Evolutionary conservation across 225 moss, liverwort and hornwort genomes (phyloP).

Genomic region (Thuidium tamariscinum): DNA sequence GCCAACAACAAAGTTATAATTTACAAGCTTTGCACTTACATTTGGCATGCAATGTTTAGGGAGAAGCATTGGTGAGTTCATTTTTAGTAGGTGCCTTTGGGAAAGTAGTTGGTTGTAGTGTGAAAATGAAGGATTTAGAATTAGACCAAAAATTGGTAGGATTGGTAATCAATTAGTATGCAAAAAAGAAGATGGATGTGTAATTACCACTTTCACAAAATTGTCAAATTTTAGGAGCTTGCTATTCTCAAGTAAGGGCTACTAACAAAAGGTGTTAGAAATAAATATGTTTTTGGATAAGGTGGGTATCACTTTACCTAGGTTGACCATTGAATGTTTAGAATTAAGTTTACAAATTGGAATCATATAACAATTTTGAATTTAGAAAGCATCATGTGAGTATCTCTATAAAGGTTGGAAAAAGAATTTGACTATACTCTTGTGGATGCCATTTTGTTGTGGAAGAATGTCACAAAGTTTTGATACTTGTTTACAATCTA

Average conservation of each 20-base stretch:
- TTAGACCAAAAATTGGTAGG: neutral
- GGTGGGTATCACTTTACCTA: neutral
- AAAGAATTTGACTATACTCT: too few relatives aligned
- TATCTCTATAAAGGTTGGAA: too few relatives aligned
- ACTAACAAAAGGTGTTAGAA: accelerated
- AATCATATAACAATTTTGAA: neutral
- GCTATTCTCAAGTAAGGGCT: neutral
- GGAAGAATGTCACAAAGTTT: too few relatives aligned
- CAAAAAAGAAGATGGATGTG: too few relatives aligned
- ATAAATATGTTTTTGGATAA: accelerated
- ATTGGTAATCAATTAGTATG: accelerated
- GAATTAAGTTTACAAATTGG: accelerated
- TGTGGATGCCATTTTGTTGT: too few relatives aligned
- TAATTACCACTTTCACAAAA: too few relatives aligned
- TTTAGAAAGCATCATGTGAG: neutral
- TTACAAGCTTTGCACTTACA: neutral
- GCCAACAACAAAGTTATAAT: neutral
- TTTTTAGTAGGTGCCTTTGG: neutral
- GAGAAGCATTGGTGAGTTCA: accelerated
- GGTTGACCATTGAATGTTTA: too few relatives aligned
- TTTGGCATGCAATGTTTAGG: neutral
- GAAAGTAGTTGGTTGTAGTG: accelerated
- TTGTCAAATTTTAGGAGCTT: accelerated
- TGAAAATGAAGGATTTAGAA: too few relatives aligned
- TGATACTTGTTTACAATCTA: too few relatives aligned